Conservation (phyloP, 2,329 filamentous ascomycete genomes). For the Aspergillus vadensis region DNA sequence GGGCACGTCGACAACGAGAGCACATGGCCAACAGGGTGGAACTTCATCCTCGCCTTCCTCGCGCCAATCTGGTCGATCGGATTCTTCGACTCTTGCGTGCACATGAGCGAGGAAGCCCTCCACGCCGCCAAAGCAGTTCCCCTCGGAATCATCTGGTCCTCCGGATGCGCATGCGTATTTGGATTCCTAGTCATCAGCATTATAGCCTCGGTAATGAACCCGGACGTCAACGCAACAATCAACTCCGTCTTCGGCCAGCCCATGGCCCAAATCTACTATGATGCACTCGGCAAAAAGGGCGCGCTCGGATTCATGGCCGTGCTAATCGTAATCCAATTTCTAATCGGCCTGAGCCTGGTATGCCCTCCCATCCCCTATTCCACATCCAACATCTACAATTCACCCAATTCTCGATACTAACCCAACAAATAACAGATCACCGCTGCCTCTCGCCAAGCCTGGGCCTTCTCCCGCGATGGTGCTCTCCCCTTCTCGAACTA, state of each 20-base stretch:
- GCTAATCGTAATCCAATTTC: slow-evolving; percentile 62
- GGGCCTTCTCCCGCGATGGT: slow-evolving; percentile 65
- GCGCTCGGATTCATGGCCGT: slow-evolving; percentile 61
- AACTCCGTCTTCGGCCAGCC: slow-evolving; percentile 59
- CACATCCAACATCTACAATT: background rate
- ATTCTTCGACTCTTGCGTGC: slow-evolving; percentile 59
- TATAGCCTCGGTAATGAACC: slow-evolving; percentile 59
- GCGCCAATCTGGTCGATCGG: slow-evolving; percentile 62
- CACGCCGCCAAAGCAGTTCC: slow-evolving; percentile 63
- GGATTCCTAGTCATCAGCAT: slow-evolving; percentile 61
- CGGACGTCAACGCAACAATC: slow-evolving; percentile 54
- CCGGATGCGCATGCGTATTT: slow-evolving; percentile 54
- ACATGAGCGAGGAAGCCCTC: slow-evolving; percentile 63
- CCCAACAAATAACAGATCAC: slow-evolving; percentile 43
- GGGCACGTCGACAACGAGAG: slow-evolving; percentile 59
- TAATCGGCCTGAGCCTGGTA: slow-evolving; percentile 61
- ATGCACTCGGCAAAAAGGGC: slow-evolving; percentile 61
- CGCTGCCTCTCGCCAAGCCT: slow-evolving; percentile 61
- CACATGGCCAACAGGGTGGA: slow-evolving; percentile 59
- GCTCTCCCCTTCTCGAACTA: slow-evolving; percentile 62
- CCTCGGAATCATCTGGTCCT: slow-evolving; percentile 60
- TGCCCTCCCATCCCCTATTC: background rate
- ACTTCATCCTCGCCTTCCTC: slow-evolving; percentile 63
- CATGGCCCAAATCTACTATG: slow-evolving; percentile 61
- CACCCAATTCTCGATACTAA: background rate